Evolutionary conservation across 1,284 basidiomycete genomes (phyloP).

Genomic region (Cryptococcus floricola): DNA sequence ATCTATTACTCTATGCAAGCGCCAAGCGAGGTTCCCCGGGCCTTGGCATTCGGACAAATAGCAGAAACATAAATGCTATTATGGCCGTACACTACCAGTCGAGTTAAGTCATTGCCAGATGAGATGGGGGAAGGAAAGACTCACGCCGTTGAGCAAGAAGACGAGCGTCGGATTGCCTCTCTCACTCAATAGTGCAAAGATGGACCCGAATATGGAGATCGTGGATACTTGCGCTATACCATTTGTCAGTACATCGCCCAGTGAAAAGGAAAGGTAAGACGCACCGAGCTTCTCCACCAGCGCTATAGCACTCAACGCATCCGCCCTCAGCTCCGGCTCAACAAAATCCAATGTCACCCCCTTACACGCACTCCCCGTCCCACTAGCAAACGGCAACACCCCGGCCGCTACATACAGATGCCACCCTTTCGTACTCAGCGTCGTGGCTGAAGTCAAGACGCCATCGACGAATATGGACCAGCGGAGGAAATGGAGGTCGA

Average conservation of each 20-base stretch:
- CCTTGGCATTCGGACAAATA: constrained; percentile 35
- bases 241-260: not conserved
- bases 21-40: constrained; percentile 1
- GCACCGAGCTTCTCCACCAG: constrained; percentile 42
- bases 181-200: constrained; percentile 34
- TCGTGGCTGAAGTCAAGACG: constrained; percentile 30
- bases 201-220: constrained; percentile 33
- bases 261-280: not conserved
- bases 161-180: constrained; percentile 28
- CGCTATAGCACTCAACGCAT: constrained; percentile 45
- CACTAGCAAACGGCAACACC: constrained; percentile 45
- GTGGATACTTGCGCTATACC: constrained; percentile 32
- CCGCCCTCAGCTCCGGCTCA: constrained; percentile 24
- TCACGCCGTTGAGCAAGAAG: constrained; percentile 38
- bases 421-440: constrained; percentile 27
- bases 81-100: constrained; percentile 29
- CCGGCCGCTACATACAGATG: constrained; percentile 45
- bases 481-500: constrained; percentile 46
- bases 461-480: constrained; percentile 45
- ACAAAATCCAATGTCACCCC: constrained; percentile 48
- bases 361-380: constrained; percentile 45
- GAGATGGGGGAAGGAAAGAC: constrained; percentile 1
- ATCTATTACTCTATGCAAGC: not conserved
- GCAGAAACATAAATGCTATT: constrained; percentile 29
- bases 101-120: not conserved